Evolutionary conservation across 1,139 yeast species (phyloP).

Genomic region (Kurtzmaniella quercitrusa): DNA sequence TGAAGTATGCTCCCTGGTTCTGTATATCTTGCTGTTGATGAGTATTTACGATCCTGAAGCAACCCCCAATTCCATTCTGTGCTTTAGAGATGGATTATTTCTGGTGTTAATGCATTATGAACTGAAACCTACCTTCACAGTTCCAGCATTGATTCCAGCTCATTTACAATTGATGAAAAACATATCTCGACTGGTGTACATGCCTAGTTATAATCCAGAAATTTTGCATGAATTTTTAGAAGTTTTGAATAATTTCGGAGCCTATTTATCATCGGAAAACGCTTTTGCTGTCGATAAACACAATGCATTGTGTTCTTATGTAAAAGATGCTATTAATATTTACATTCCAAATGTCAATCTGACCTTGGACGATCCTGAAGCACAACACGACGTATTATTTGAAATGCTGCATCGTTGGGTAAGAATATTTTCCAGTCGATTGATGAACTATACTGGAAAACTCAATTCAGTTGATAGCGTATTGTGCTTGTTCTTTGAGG

Average conservation of each 20-base stretch:
- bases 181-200: slow-evolving; percentile 31
- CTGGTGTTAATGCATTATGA: slow-evolving; percentile 31
- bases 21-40: slow-evolving; percentile 40
- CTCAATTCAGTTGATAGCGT: slow-evolving; percentile 31
- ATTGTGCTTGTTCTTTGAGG: slow-evolving; percentile 31
- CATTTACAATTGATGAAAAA: slow-evolving; percentile 37
- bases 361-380: slow-evolving; percentile 22
- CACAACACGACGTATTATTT: slow-evolving; percentile 34
- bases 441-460: slow-evolving; percentile 18
- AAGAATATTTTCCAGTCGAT: slow-evolving; percentile 28
- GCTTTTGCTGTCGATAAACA: slow-evolving; percentile 19
- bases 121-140: slow-evolving; percentile 12
- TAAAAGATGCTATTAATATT: slow-evolving; percentile 20
- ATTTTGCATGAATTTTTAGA: slow-evolving; percentile 24
- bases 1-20: slow-evolving; percentile 32
- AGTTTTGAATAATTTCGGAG: slow-evolving; percentile 4
- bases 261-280: slow-evolving; percentile 4
- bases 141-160: slow-evolving; percentile 19
- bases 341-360: slow-evolving; percentile 26
- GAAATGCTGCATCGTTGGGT: slow-evolving; percentile 39
- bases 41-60: slow-evolving; percentile 45
- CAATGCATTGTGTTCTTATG: slow-evolving; percentile 22
- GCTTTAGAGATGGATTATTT: slow-evolving; percentile 42
- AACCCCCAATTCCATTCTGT: slow-evolving; percentile 32
- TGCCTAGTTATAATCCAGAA: slow-evolving; percentile 34